These are phyloP conservation scores for Umbelopsis vinacea DNA, from an alignment of 192 early-diverging fungal species.

Conservation along the genomic window DNA sequence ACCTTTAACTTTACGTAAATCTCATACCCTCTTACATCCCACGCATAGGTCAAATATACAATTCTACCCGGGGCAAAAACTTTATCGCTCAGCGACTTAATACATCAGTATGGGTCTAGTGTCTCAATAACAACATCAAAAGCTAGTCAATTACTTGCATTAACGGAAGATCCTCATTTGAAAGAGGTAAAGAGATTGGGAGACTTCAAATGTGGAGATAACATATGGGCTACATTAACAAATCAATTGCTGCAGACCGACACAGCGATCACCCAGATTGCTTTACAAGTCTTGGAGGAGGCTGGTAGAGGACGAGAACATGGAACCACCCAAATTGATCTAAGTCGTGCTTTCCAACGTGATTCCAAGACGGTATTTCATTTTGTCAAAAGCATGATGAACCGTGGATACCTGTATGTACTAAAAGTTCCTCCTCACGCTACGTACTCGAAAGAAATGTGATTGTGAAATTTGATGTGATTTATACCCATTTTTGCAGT, in stretches of 20 bases:
- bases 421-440: not conserved
- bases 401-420: not conserved
- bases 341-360: not conserved
- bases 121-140: not conserved
- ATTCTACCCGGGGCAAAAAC: not conserved
- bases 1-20: not conserved
- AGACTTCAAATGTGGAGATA: too few species aligned
- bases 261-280: not conserved
- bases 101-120: not conserved
- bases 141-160: not conserved
- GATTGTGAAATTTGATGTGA: not conserved
- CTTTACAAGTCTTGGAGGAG: not conserved
- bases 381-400: constrained; percentile 8
- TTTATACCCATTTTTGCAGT: not conserved
- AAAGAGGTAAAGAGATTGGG: not conserved
- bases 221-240: not conserved
- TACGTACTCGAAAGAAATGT: too few species aligned
- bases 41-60: not conserved
- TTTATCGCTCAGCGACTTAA: not conserved
- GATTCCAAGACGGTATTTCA: not conserved
- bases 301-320: not conserved
- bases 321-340: not conserved
- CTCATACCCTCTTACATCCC: not conserved
- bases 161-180: not conserved
- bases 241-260: not conserved